Evolutionary conservation across 2,329 filamentous ascomycete species (phyloP).

Genomic region (Cladophialophora yegresii): DNA sequence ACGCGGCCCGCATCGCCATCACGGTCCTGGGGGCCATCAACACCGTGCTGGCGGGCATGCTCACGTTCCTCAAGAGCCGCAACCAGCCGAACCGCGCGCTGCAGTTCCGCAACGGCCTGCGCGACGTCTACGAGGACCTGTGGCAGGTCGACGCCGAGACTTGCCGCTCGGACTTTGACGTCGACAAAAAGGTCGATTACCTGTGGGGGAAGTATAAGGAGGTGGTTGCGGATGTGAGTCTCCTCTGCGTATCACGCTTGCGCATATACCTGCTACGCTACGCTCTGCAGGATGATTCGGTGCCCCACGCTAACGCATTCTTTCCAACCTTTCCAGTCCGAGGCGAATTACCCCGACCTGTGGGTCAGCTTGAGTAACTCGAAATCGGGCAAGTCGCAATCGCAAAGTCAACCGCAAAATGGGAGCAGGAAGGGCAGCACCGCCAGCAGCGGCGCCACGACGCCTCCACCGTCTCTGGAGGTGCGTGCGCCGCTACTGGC

Average conservation of each 20-base stretch:
- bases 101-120: slow-evolving; percentile 23
- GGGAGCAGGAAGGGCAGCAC: not conserved
- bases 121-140: slow-evolving; percentile 14
- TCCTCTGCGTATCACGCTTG: not conserved
- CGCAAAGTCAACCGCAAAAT: not conserved
- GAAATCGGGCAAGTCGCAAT: not conserved
- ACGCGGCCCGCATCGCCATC: slow-evolving; percentile 16
- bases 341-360: slow-evolving; percentile 28
- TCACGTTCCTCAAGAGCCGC: slow-evolving; percentile 25
- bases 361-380: slow-evolving; percentile 18
- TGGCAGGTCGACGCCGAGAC: slow-evolving; percentile 20
- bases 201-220: slow-evolving; percentile 15
- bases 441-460: not conserved
- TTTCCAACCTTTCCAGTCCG: not conserved
- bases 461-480: not conserved
- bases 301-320: not conserved
- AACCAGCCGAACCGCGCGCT: slow-evolving; percentile 27
- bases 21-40: slow-evolving; percentile 24
- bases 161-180: slow-evolving; percentile 6
- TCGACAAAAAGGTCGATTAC: slow-evolving; percentile 15
- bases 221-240: slow-evolving; percentile 11
- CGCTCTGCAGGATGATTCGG: no score
- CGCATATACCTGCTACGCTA: no score
- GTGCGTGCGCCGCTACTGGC: not conserved
- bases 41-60: slow-evolving; percentile 23